Percentiles rank a stretch among this genome's conserved stretches.
Conservation (phyloP, 139 green algal species). For the Chlorella sp. region DNA sequence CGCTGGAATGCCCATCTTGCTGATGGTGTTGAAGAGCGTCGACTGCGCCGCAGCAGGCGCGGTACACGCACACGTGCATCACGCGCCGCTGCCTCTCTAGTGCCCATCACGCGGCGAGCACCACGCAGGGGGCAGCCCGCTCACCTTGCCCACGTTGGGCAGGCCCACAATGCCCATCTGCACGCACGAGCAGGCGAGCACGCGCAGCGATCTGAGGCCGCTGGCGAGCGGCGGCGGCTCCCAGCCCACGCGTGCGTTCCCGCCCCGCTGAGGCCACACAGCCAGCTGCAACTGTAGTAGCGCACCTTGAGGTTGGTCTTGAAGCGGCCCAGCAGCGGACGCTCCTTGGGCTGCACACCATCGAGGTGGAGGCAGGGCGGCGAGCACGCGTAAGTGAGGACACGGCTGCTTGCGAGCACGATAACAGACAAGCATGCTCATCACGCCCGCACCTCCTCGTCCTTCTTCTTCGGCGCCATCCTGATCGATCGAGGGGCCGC, state of each 20-base stretch:
- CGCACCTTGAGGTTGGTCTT: slow-evolving; percentile 44
- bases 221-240: too few relatives aligned
- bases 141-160: slow-evolving; percentile 91
- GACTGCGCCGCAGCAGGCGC: slow-evolving; percentile 30
- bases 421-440: too few relatives aligned
- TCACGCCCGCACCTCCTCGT: slow-evolving; percentile 48
- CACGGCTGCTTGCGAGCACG: too few relatives aligned
- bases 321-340: slow-evolving; percentile 90
- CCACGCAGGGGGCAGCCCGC: too few relatives aligned
- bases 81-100: too few relatives aligned
- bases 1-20: slow-evolving; percentile 71
- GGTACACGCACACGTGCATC: too few relatives aligned
- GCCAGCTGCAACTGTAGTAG: too few relatives aligned
- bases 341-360: slow-evolving; percentile 66
- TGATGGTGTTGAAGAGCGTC: slow-evolving; percentile 89
- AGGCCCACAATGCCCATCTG: slow-evolving; percentile 92
- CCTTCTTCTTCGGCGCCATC: slow-evolving; percentile 85
- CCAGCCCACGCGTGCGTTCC: too few relatives aligned
- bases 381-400: background rate
- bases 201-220: too few relatives aligned
- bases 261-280: too few relatives aligned
- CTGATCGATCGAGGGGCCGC: background rate
- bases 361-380: background rate
- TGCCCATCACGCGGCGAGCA: too few relatives aligned
- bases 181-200: too few relatives aligned